Evolutionary conservation across 208 protist species (phyloP).

Genomic region (Acanthamoeba lenticulata): DNA sequence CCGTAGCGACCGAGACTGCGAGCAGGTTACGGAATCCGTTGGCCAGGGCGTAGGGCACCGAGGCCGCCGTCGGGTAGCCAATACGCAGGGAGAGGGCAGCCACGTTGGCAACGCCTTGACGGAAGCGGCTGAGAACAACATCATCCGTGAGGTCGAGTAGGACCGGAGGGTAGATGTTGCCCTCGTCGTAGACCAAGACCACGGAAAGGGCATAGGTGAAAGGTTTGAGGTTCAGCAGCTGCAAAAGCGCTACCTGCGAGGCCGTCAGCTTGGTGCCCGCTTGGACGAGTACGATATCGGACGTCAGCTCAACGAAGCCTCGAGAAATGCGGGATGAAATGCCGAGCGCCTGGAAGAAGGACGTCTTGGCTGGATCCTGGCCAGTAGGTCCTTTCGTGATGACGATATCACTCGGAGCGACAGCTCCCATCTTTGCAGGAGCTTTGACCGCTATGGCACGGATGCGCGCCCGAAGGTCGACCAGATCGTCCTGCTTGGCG

Average conservation of each 20-base stretch:
- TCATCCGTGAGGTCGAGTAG: slow-evolving; percentile 96
- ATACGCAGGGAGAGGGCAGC: slow-evolving; percentile 94
- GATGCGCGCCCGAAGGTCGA: slow-evolving; percentile 91
- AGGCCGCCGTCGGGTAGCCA: slow-evolving; percentile 94
- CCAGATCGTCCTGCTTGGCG: slow-evolving; percentile 95
- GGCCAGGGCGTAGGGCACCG: slow-evolving; percentile 95
- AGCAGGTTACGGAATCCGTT: slow-evolving; percentile 98
- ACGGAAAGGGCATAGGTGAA: slow-evolving; percentile 98
- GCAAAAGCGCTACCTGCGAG: slow-evolving; percentile 97
- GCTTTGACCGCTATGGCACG: slow-evolving; percentile 84
- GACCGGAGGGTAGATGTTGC: slow-evolving; percentile 93
- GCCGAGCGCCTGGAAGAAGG: slow-evolving; percentile 99
- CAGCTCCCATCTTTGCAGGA: slow-evolving; percentile 88
- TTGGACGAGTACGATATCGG: slow-evolving; percentile 95
- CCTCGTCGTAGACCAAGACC: slow-evolving; percentile 95
- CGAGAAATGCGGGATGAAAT: slow-evolving; percentile 99
- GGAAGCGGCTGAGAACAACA: slow-evolving; percentile 91
- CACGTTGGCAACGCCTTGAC: slow-evolving; percentile 92
- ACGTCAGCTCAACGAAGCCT: slow-evolving; percentile 98
- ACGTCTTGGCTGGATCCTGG: slow-evolving; percentile 97
- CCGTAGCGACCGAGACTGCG: slow-evolving; percentile 93
- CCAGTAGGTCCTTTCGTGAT: slow-evolving; percentile 96
- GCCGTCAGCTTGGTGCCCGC: slow-evolving; percentile 96
- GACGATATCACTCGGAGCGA: slow-evolving; percentile 96
- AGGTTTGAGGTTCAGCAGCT: slow-evolving; percentile 98